These are phyloP conservation scores for Meredithiella fracta DNA, from an alignment of 2,329 filamentous ascomycete genomes.

Conservation along the genomic window DNA sequence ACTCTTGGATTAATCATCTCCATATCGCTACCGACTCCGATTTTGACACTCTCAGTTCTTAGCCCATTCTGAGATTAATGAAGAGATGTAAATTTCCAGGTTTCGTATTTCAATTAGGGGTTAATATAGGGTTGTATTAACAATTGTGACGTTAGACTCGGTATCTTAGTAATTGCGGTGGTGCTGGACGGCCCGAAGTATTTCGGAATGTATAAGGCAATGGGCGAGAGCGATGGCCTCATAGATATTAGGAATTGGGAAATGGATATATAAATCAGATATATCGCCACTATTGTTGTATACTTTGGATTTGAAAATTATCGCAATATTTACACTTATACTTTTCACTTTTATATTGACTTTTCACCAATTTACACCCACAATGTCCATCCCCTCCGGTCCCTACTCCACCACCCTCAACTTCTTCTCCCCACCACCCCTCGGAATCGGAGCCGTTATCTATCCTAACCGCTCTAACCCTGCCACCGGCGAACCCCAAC, in stretches of 20 bases:
- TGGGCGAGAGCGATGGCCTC: not conserved
- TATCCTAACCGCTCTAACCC: slow-evolving; percentile 40
- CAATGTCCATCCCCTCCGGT: slow-evolving; percentile 33
- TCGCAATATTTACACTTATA: not conserved
- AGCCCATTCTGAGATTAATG: too few relatives aligned
- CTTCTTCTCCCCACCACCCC: slow-evolving; percentile 46
- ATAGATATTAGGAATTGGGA: not conserved
- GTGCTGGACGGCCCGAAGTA: too few relatives aligned
- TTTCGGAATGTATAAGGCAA: not conserved
- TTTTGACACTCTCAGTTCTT: too few relatives aligned
- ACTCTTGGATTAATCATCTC: too few relatives aligned
- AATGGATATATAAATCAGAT: not conserved
- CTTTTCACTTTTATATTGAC: not conserved
- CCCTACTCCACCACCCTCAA: slow-evolving; percentile 44
- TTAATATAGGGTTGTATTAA: too few relatives aligned
- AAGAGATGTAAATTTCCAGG: too few relatives aligned
- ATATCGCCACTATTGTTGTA: too few relatives aligned
- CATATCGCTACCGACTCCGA: too few relatives aligned
- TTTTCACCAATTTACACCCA: not conserved
- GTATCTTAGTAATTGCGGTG: too few relatives aligned
- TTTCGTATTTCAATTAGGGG: too few relatives aligned
- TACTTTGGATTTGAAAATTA: not conserved
- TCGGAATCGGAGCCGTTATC: slow-evolving; percentile 45
- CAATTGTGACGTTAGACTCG: too few relatives aligned
- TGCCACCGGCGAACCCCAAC: slow-evolving; percentile 40